A percentile compares a stretch with the other conserved stretches of the same genome.
phyloP scores from a whole-genome alignment of 1,139 yeast species.

The Pichia sp. region DNA sequence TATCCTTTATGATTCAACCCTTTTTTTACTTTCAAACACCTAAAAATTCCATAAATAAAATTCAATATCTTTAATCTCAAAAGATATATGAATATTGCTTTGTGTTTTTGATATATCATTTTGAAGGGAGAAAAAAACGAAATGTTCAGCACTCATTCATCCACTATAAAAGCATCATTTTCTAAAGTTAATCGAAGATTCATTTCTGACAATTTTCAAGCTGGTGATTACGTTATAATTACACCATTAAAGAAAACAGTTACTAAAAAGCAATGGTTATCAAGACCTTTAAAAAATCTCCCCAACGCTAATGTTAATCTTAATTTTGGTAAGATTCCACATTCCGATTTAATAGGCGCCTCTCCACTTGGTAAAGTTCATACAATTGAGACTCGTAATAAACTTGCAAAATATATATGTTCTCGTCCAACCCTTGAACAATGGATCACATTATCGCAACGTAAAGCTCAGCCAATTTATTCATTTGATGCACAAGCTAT shows the following conservation, averaged over 20 bases:
- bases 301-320: constrained; percentile 22
- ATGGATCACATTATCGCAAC: constrained; percentile 33
- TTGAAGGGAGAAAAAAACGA: neutral
- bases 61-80: no score
- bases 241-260: constrained; percentile 27
- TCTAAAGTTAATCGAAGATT: constrained; percentile 1
- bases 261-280: constrained; percentile 24
- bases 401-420: constrained; percentile 27
- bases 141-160: neutral
- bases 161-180: neutral
- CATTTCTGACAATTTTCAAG: constrained; percentile 14
- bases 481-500: constrained; percentile 42
- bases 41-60: no score
- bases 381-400: constrained; percentile 19
- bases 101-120: no score
- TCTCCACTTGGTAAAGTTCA: constrained; percentile 19
- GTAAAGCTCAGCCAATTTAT: constrained; percentile 46
- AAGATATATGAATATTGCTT: no score
- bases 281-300: constrained; percentile 25
- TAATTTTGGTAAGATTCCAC: constrained; percentile 31
- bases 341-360: constrained; percentile 33
- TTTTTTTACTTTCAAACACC: no score
- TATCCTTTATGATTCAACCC: no score
- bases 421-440: constrained; percentile 40
- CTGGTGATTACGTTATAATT: constrained; percentile 28